phyloP scores from a whole-genome alignment of 2,329 filamentous ascomycete genomes.

The Ploettnerulaceae sp. region DNA sequence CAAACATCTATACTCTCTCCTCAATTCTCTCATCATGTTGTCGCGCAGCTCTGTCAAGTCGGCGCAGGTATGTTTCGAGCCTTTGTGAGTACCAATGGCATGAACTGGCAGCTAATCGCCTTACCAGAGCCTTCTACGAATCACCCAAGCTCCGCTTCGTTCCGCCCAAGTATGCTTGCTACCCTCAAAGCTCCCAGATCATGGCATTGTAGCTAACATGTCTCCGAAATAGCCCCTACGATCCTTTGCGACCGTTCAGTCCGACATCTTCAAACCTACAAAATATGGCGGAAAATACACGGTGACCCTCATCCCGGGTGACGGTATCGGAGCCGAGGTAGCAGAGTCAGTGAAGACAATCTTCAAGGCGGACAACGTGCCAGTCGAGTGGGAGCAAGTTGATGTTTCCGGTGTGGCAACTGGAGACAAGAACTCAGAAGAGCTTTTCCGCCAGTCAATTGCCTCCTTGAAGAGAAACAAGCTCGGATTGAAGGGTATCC shows the following conservation, averaged over 20 bases:
- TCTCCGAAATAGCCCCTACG: slow-evolving; percentile 14
- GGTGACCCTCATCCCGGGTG: slow-evolving; percentile 95
- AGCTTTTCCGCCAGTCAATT: slow-evolving; percentile 92
- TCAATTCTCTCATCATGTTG: slow-evolving; percentile 28
- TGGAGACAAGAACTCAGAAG: slow-evolving; percentile 80
- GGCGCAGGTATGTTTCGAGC: slow-evolving; percentile 41
- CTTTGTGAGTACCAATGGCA: slow-evolving; percentile 24
- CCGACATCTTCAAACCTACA: slow-evolving; percentile 99
- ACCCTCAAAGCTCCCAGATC: slow-evolving; percentile 2
- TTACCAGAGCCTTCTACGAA: slow-evolving; percentile 35
- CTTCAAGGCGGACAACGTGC: slow-evolving; percentile 99
- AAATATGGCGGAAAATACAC: slow-evolving; percentile 96
- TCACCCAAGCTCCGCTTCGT: slow-evolving; percentile 29
- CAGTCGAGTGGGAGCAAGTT: slow-evolving; percentile 97
- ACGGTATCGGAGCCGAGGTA: slow-evolving; percentile 97
- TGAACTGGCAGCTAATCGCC: slow-evolving; percentile 23
- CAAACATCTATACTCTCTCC: slow-evolving; percentile 16
- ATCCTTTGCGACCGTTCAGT: slow-evolving; percentile 73
- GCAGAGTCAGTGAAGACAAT: slow-evolving; percentile 98
- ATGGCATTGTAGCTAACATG: slow-evolving; percentile 8
- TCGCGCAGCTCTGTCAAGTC: slow-evolving; percentile 35
- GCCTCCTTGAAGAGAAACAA: slow-evolving; percentile 97
- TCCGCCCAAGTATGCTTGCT: slow-evolving; percentile 18
- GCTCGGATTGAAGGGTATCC: slow-evolving; percentile 96
- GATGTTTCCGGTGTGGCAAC: slow-evolving; percentile 89